These are phyloP conservation scores for Trichosanthes truncata DNA, from an alignment of 306 rosid species.

Conservation along the genomic window DNA sequence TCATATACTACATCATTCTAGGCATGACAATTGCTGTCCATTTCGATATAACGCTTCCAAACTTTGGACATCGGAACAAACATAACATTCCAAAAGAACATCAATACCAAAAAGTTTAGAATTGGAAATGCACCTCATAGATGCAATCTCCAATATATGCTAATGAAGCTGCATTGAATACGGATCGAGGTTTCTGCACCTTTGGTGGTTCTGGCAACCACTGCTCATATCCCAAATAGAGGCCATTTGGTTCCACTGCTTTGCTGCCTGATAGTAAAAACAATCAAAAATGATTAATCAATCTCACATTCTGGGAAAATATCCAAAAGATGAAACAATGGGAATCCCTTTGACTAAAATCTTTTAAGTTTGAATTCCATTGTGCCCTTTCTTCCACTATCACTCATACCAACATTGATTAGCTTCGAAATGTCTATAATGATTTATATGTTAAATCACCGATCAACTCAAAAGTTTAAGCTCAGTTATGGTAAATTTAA, in stretches of 20 bases:
- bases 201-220: conserved; percentile 85
- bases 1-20: not conserved
- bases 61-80: not conserved
- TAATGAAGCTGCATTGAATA: conserved; percentile 64
- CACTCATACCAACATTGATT: not conserved
- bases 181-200: conserved; percentile 73
- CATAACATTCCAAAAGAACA: not conserved
- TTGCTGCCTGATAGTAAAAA: conserved; percentile 14
- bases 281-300: not conserved
- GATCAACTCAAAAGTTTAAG: not conserved
- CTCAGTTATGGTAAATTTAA: not conserved
- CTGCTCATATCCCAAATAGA: conserved; percentile 60
- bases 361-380: not conserved
- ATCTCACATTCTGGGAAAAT: not conserved
- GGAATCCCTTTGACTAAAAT: not conserved
- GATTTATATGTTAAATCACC: not conserved
- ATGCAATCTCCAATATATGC: conserved; percentile 83
- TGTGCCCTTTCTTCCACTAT: not conserved
- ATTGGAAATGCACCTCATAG: conserved; percentile 51
- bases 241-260: conserved; percentile 18
- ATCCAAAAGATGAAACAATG: not conserved
- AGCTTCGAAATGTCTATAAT: not conserved
- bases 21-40: not conserved
- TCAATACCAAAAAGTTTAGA: not conserved
- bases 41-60: not conserved